These are phyloP conservation scores for Volvox carteri DNA, from an alignment of 163 green algal species.

Conservation along the genomic window DNA sequence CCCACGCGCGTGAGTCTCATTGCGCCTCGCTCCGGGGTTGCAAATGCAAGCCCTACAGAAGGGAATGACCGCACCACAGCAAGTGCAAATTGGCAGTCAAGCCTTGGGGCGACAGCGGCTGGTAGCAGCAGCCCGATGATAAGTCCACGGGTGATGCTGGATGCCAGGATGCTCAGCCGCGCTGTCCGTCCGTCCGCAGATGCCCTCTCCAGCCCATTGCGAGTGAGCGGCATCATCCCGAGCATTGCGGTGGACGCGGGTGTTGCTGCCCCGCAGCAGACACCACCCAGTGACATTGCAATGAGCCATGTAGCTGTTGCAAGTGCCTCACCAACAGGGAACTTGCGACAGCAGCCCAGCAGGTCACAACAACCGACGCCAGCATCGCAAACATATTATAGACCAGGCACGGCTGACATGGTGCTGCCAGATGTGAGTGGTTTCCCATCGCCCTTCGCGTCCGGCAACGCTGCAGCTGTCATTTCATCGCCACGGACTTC, in stretches of 20 bases:
- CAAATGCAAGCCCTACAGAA: background rate
- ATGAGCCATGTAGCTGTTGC: background rate
- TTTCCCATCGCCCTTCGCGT: conserved; percentile 1
- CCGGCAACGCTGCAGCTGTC: background rate
- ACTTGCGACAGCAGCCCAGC: background rate
- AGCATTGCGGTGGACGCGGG: background rate
- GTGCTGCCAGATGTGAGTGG: background rate
- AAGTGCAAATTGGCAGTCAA: background rate
- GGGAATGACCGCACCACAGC: background rate
- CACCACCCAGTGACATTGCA: background rate
- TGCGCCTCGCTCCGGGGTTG: background rate
- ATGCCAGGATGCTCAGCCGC: conserved; percentile 12
- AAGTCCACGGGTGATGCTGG: conserved; percentile 31
- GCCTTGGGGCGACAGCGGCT: background rate
- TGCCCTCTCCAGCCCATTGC: conserved; percentile 7
- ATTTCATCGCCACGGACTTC: background rate
- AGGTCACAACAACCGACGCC: background rate
- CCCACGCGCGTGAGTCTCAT: background rate
- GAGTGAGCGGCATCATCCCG: background rate
- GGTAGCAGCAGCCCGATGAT: conserved; percentile 28
- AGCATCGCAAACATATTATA: background rate
- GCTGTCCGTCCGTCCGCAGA: background rate
- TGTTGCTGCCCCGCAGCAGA: background rate
- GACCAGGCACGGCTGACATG: background rate
- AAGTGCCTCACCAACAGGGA: background rate